These are phyloP conservation scores for Breynia disticha DNA, from an alignment of 441 rosid species.

Conservation along the genomic window DNA sequence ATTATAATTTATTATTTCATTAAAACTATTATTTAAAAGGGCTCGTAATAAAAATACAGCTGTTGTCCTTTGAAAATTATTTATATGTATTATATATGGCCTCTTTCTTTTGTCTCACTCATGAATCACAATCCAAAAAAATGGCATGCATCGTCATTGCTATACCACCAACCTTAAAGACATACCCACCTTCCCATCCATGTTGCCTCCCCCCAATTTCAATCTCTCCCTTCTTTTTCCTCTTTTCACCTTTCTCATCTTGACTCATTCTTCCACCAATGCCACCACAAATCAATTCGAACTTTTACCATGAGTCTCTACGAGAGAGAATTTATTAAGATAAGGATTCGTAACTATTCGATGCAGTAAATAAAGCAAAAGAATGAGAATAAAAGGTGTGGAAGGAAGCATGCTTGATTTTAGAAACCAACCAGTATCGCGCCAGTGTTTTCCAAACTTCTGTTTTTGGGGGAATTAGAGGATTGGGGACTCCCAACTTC, in stretches of 20 bases:
- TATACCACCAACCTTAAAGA: constrained; percentile 33
- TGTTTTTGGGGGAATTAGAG: no score
- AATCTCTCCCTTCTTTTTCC: constrained; percentile 18
- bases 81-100: constrained; percentile 1
- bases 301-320: no score
- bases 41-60: constrained; percentile 65
- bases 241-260: constrained; percentile 17
- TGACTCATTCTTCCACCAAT: constrained; percentile 15
- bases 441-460: background rate
- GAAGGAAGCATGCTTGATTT: background rate
- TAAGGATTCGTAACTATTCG: no score
- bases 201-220: constrained; percentile 48
- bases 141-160: constrained; percentile 19
- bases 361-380: background rate
- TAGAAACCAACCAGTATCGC: background rate
- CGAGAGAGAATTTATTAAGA: no score
- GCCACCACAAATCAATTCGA: constrained; percentile 1
- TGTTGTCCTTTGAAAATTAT: constrained; percentile 42
- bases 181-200: constrained; percentile 33
- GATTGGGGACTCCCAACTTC: no score
- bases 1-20: no score
- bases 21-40: no score
- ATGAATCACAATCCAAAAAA: constrained; percentile 18
- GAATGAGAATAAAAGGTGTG: background rate
- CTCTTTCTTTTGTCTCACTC: constrained; percentile 1